Evolutionary conservation across 2,329 filamentous ascomycete genomes (phyloP), one percentile per base, ranked within the genome.

Genomic region (Xylaria arbuscula): DNA sequence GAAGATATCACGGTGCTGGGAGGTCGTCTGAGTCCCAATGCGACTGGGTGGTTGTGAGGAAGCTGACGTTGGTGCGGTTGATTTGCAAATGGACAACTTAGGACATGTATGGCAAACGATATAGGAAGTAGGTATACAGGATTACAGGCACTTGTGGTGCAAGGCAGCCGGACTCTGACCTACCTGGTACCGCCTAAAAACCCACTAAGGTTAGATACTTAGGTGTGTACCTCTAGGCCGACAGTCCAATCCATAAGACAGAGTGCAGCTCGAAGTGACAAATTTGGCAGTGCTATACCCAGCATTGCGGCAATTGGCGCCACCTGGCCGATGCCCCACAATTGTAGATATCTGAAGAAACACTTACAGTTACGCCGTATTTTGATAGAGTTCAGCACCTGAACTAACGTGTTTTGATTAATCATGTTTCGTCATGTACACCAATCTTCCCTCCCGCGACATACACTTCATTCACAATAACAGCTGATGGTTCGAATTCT

Each of bases 71-170:
- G 66, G 67, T 55, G 47, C 66, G 59, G 40, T 62, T 28, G 28
- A 28, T 28, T 61, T 47, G 38, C 51, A 66, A 71, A 68, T 69
- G 72, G 70, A 70, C 57, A 64, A 68, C 66, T 66, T 47, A 67
- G 62, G 55, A 69, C 59, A 71, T 54, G 50, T 42, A 59, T 63
- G 58, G 38, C 7, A 38, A 28, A 28, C 28, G 28, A 28, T 28
- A 28, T 28, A 5, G 28, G 28, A 3, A 17, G 54, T 56, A 19
- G 42, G 40, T 28, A 24, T 42, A 51, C 32, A 51, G 48, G 24
- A 28, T 24, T 59, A 48, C 24, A 51, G 48, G 47, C 9, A 5
- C 28, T 11, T 15, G 19, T 50, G 24, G 24, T 24, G 47, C 19
- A 28, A 50, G 47, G 24, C 9, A 50, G 47, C 13, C 24, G 13